Evolutionary conservation across 331 rosid species (phyloP), one percentile per base, ranked within the genome.

Genomic region (Rhamnella rubrinervis): DNA sequence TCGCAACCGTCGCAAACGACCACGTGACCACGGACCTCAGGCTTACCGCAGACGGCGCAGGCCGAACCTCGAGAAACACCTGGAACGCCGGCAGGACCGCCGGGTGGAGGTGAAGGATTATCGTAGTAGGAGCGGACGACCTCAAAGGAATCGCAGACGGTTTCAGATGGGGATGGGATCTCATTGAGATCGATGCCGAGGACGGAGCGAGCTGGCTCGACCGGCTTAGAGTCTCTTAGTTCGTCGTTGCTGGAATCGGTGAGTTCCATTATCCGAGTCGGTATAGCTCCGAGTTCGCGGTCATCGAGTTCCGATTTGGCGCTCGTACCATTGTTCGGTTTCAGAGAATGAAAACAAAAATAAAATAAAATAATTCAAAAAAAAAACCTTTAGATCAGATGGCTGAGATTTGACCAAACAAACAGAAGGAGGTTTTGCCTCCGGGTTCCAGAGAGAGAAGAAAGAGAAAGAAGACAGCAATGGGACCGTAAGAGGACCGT

Each of bases 1-100:
- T 95, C 99, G 65, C 99, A 95, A 11, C 92, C 96, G 67, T 95
- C 99, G 20, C 99, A 95, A n/a, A 95, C 96, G 0, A 95, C 84
- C 12, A 84, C 86, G 55, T 66, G 80, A 7, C 85, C 89, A 3
- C 74, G 66, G 28, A 64, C 84, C 84, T 67, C 92, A 21, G 77
- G 86, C 66, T 77, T 80, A 1, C 84, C 66, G 63, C 99, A 95
- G 26, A 72, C 65, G 25, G 78, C 81, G 58, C 99, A 95, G 16
- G 70, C 14, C 1, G 76, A 65, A 53, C 83, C 86, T 0, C 75
- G 66, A 0, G 61, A 80, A 17, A 80, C 71, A 25, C 77, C 71
- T 2, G 95, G 95, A 16, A 91, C 68, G 12, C 72, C 75, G 0
- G 91, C 99, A 0, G 90, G 96, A 1, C 80, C 93, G 0, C 96